Base-by-base conservation (phyloP, 179 eudicot genomes). In the Nepenthes alata region DNA sequence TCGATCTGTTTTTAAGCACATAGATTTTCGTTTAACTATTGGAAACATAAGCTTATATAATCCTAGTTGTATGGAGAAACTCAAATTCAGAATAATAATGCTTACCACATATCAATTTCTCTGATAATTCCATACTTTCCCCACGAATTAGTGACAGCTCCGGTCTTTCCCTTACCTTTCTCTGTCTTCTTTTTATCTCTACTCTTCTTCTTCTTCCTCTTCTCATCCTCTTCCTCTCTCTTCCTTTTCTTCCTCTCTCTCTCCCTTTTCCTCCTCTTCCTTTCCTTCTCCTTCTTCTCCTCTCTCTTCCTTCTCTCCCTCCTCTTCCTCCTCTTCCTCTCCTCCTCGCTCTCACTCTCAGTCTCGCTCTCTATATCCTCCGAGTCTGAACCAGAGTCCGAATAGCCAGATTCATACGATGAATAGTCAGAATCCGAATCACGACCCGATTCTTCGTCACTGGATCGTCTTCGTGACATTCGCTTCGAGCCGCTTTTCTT, bases 101-200 rank as follows among this genome's bases (percentile, higher is more conserved):
- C 67, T 61, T 82, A 91, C 96, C 96, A 91, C 97, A 91, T 91
- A 80, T 91, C 97, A 66, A 76, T 80, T 59, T 91, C 98, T 74
- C 78, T 80, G 67, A 91, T 75, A 65, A 81, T 72, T 53, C 98
- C 98, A 70, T 76, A 91, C 70, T 88, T 88, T 2, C 98, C 98
- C 98, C 98, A 88, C 0, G 83, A 81, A 70, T 78, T 69, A 1
- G 96, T 91, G 15, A 84, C 95, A 57, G 95, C 85, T 6, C 89
- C 89, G 39, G 50, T 75, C 64, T 82, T 82, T 55, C 84, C 89
- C 56, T 74, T 83, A 35, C 81, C 82, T 47, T 75, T 79, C 63
- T 76, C 61, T 60, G 68, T 70, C 67, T 74, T 62, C 68, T 80
- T 60, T 35, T 72, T 66, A 63, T 76, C 70, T 62, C 83, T 72